These are phyloP conservation scores for Chloropicon primus DNA, from an alignment of 139 green algal species.

Conservation along the genomic window DNA sequence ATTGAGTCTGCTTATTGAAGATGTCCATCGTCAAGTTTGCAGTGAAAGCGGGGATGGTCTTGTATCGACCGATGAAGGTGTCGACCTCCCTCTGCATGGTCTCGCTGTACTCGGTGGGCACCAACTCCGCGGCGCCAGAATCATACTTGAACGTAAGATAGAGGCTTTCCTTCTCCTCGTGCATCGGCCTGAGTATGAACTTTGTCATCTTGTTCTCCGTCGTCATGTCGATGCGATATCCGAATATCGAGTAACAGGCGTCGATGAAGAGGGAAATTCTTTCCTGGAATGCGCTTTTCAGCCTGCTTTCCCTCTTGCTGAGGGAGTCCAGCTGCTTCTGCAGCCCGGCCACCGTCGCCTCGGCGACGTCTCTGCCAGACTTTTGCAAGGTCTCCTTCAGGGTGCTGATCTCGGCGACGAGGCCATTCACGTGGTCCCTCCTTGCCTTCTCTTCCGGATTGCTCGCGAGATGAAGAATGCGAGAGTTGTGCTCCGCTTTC, in stretches of 20 bases:
- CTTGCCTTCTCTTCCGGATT: background rate
- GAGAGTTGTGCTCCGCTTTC: background rate
- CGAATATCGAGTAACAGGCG: background rate
- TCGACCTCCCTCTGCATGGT: slow-evolving; percentile 1
- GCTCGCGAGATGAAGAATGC: background rate
- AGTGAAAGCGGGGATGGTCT: slow-evolving; percentile 7
- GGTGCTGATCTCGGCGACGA: background rate
- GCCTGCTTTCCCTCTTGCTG: background rate
- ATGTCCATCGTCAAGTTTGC: slow-evolving; percentile 8
- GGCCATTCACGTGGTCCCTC: background rate
- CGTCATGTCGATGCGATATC: background rate
- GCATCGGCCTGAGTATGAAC: background rate
- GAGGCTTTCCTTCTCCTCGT: background rate
- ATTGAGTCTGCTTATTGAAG: slow-evolving; percentile 3
- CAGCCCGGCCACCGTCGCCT: background rate
- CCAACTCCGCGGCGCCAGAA: background rate
- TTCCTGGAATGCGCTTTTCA: background rate
- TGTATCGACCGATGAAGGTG: background rate
- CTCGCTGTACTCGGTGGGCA: background rate
- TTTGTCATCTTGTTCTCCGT: background rate
- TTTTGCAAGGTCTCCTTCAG: background rate
- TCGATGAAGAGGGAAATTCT: background rate
- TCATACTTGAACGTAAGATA: background rate
- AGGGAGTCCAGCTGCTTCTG: background rate
- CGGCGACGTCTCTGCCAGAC: too few relatives aligned